Conservation (phyloP, 495 filamentous ascomycete genomes). For the Entonaema liquescens region DNA sequence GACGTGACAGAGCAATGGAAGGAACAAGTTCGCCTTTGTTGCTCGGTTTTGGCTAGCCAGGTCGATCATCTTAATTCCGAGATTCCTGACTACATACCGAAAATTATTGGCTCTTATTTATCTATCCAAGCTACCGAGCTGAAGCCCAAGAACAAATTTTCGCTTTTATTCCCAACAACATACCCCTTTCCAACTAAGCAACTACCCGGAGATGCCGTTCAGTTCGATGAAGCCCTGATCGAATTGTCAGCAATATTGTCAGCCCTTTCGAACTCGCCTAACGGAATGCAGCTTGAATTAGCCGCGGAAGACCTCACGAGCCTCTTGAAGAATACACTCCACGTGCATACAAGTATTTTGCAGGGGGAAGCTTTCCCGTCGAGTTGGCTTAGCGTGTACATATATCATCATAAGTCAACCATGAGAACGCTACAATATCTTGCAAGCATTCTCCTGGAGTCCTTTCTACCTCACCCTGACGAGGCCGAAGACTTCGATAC, state of each 20-base stretch:
- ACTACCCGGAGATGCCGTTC: conserved; percentile 62
- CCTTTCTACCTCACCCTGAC: conserved; percentile 84
- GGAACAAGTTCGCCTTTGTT: conserved; percentile 91
- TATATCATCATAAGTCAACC: conserved; percentile 92
- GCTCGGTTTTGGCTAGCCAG: conserved; percentile 87
- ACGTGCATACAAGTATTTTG: conserved; percentile 88
- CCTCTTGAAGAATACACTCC: conserved; percentile 76
- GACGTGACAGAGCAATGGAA: conserved; percentile 85
- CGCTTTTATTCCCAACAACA: conserved; percentile 84
- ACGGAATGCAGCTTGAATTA: conserved; percentile 71
- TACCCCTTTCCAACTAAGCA: conserved; percentile 87
- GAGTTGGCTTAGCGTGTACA: conserved; percentile 90
- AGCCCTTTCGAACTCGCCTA: conserved; percentile 75
- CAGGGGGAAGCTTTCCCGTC: conserved; percentile 89
- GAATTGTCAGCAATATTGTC: conserved; percentile 90
- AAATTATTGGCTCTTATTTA: conserved; percentile 88
- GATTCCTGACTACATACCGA: conserved; percentile 86
- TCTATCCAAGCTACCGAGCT: conserved; percentile 71
- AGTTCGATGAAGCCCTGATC: conserved; percentile 88
- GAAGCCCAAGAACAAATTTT: conserved; percentile 73
- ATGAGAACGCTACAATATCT: conserved; percentile 89
- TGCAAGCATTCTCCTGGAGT: conserved; percentile 76
- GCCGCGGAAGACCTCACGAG: conserved; percentile 78
- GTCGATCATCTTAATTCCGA: conserved; percentile 79
- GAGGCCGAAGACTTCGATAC: conserved; percentile 94